phyloP scores from a whole-genome alignment of 2,329 filamentous ascomycete species.

The Diplodia sapinea region DNA sequence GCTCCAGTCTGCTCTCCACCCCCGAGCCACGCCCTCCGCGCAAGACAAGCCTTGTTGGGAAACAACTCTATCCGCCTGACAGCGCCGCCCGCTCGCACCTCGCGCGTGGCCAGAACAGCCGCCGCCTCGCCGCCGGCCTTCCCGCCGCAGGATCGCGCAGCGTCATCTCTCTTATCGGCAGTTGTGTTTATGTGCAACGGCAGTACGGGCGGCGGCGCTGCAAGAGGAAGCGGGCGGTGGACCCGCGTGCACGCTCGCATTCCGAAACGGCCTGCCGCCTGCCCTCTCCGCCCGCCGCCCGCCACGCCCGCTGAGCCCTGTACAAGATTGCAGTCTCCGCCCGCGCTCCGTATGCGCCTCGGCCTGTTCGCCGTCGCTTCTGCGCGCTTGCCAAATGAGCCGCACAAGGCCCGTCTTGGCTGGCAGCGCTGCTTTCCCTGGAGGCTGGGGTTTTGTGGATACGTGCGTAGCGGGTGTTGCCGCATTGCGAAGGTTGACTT shows the following conservation, averaged over 20 bases:
- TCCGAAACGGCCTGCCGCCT: constrained; percentile 9
- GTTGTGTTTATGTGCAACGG: constrained; percentile 11
- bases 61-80: constrained; percentile 21
- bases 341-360: background rate
- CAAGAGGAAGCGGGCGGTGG: constrained; percentile 18
- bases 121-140: background rate
- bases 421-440: background rate
- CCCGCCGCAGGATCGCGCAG: constrained; percentile 1
- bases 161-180: constrained; percentile 21
- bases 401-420: constrained; percentile 20
- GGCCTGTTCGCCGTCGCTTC: constrained; percentile 19
- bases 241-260: constrained; percentile 12
- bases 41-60: constrained; percentile 11
- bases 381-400: background rate
- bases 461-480: constrained; percentile 13
- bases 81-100: background rate
- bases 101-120: background rate
- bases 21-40: background rate
- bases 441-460: background rate
- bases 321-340: background rate
- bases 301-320: constrained; percentile 4
- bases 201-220: constrained; percentile 10
- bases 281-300: constrained; percentile 10
- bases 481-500: background rate
- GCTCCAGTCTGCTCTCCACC: background rate